Evolutionary conservation across 768 basidiomycete species (phyloP).

Genomic region (Boletus rubroflammeus): DNA sequence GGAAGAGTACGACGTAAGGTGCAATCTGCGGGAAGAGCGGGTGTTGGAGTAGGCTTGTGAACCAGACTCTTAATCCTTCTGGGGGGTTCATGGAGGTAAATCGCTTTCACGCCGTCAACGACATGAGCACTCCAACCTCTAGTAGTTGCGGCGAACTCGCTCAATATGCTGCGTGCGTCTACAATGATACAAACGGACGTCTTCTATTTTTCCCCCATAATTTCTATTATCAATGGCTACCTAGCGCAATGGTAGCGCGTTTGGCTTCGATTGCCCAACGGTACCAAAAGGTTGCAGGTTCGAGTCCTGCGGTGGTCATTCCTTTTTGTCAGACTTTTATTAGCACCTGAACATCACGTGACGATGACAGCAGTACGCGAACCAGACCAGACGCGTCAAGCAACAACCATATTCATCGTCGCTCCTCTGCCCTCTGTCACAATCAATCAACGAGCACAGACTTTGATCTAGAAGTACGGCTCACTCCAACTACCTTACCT

Average conservation of each 20-base stretch:
- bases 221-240: too few relatives aligned
- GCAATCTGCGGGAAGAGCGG: slow-evolving; percentile 52
- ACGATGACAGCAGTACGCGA: slow-evolving; percentile 11
- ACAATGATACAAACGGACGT: background rate
- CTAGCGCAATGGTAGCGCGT: slow-evolving; percentile 95
- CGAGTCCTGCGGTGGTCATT: slow-evolving; percentile 91
- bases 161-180: slow-evolving; percentile 9
- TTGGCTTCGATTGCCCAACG: slow-evolving; percentile 81
- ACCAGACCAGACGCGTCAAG: slow-evolving; percentile 7
- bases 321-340: slow-evolving; percentile 9
- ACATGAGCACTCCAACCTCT: slow-evolving; percentile 25
- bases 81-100: slow-evolving; percentile 41
- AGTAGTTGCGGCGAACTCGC: slow-evolving; percentile 20
- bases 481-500: background rate
- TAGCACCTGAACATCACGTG: too few relatives aligned
- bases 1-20: slow-evolving; percentile 52
- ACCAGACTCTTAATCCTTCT: slow-evolving; percentile 40
- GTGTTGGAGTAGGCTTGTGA: slow-evolving; percentile 36
- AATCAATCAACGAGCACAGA: background rate
- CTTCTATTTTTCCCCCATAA: too few relatives aligned
- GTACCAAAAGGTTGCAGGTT: slow-evolving; percentile 95
- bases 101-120: slow-evolving; percentile 26
- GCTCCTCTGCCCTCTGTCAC: background rate
- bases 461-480: background rate
- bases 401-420: background rate